Conservation (phyloP, 441 rosid genomes). For the Aleurites moluccanus region DNA sequence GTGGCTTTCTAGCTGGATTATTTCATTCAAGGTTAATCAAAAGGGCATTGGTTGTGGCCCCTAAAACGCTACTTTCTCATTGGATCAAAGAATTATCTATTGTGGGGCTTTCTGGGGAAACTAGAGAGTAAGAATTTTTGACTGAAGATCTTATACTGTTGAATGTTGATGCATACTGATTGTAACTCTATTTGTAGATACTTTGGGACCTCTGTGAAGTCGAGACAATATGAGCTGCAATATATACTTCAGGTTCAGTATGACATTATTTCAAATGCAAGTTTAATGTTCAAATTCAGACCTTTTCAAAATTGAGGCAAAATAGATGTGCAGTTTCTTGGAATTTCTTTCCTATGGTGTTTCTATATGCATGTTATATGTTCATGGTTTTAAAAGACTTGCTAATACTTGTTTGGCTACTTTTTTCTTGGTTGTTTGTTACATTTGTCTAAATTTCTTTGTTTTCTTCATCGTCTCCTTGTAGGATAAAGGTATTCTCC, state of each 20-base stretch:
- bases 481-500: constrained; percentile 85
- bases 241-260: constrained; percentile 74
- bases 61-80: constrained; percentile 87
- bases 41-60: constrained; percentile 85
- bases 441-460: constrained; percentile 11
- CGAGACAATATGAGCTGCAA: constrained; percentile 86
- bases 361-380: not conserved
- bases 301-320: not conserved
- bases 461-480: constrained; percentile 23
- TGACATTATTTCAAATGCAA: constrained; percentile 11
- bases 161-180: not conserved
- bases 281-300: not conserved
- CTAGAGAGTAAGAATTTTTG: constrained; percentile 66
- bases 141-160: constrained; percentile 1
- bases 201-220: constrained; percentile 63
- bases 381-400: constrained; percentile 4
- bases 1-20: constrained; percentile 90
- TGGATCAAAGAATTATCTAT: constrained; percentile 90
- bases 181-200: constrained; percentile 46
- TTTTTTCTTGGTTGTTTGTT: constrained; percentile 9
- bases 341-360: constrained; percentile 1
- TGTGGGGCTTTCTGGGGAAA: constrained; percentile 82
- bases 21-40: constrained; percentile 77
- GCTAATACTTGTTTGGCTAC: not conserved
- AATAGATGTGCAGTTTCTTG: not conserved